A percentile compares a stretch with the other conserved stretches of the same genome.
These are phyloP conservation scores for Paraglomus brasilianum DNA, from an alignment of 192 early-diverging fungal species.

Conservation along the genomic window DNA sequence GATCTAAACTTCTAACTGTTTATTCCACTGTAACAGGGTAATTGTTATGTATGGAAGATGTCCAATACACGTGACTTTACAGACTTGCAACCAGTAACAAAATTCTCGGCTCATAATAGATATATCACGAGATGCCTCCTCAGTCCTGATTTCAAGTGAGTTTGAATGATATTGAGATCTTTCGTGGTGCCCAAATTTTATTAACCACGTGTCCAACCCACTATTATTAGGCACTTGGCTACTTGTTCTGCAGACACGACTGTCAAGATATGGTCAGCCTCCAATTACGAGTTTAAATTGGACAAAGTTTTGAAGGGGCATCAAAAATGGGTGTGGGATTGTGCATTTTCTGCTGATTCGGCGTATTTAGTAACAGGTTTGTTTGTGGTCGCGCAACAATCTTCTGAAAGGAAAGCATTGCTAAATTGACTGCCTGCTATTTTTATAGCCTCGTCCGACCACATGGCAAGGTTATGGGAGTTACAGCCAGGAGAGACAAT, in stretches of 20 bases:
- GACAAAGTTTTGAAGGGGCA: slow-evolving; percentile 79
- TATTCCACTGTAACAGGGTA: slow-evolving; percentile 36
- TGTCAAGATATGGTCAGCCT: slow-evolving; percentile 79
- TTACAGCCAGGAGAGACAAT: slow-evolving; percentile 74
- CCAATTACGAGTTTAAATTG: slow-evolving; percentile 61
- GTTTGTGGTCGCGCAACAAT: neutral
- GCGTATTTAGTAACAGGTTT: slow-evolving; percentile 81
- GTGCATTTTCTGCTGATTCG: slow-evolving; percentile 87
- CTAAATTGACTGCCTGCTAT: neutral
- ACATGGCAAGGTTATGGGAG: slow-evolving; percentile 82
- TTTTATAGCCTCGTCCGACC: slow-evolving; percentile 72
- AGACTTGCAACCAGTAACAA: slow-evolving; percentile 66
- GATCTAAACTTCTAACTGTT: neutral
- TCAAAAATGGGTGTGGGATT: slow-evolving; percentile 92
- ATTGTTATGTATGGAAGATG: slow-evolving; percentile 70
- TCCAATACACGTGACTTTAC: slow-evolving; percentile 56
- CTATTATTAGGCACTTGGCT: slow-evolving; percentile 57
- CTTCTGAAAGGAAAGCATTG: neutral
- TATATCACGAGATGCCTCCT: slow-evolving; percentile 83
- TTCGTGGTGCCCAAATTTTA: neutral
- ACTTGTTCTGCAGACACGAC: slow-evolving; percentile 88
- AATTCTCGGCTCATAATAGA: slow-evolving; percentile 75
- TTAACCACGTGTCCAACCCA: neutral
- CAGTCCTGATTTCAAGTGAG: slow-evolving; percentile 77
- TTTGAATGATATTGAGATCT: no score